A percentile compares a stretch with the other conserved stretches of the same genome.
Evolutionary conservation across 306 rosid genomes (phyloP).

Genomic region (Bauhinia variegata): DNA sequence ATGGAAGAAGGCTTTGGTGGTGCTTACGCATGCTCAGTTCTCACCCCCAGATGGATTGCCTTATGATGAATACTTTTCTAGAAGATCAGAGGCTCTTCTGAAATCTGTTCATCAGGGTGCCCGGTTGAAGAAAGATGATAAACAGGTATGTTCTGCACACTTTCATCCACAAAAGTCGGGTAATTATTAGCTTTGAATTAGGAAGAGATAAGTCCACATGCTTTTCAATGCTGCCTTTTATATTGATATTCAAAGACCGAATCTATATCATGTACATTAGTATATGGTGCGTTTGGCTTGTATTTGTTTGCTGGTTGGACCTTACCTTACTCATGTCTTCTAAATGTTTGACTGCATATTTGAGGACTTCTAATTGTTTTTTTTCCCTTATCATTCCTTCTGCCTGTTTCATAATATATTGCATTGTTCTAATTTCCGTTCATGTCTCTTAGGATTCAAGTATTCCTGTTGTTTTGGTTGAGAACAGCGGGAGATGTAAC

Average conservation of each 20-base stretch:
- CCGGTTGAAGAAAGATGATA: constrained; percentile 51
- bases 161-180: neutral
- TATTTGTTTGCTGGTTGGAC: too few relatives aligned
- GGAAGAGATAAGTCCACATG: too few relatives aligned
- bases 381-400: neutral
- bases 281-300: too few relatives aligned
- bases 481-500: constrained; percentile 77
- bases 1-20: constrained; percentile 68
- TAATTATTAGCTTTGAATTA: too few relatives aligned
- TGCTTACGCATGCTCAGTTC: constrained; percentile 70
- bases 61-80: constrained; percentile 60
- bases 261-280: too few relatives aligned
- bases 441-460: constrained; percentile 41
- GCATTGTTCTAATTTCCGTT: neutral
- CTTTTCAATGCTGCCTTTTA: too few relatives aligned
- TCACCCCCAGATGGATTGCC: constrained; percentile 79
- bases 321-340: neutral
- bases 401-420: constrained; percentile 1
- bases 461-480: constrained; percentile 71
- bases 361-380: neutral
- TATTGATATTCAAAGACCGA: too few relatives aligned
- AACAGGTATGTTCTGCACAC: constrained; percentile 41
- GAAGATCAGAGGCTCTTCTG: constrained; percentile 70
- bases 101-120: constrained; percentile 60
- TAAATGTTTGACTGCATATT: too few relatives aligned